Percentiles rank a stretch among this genome's conserved stretches.
phyloP scores from a whole-genome alignment of 1,284 basidiomycete genomes.

The Leccinum insolens region DNA sequence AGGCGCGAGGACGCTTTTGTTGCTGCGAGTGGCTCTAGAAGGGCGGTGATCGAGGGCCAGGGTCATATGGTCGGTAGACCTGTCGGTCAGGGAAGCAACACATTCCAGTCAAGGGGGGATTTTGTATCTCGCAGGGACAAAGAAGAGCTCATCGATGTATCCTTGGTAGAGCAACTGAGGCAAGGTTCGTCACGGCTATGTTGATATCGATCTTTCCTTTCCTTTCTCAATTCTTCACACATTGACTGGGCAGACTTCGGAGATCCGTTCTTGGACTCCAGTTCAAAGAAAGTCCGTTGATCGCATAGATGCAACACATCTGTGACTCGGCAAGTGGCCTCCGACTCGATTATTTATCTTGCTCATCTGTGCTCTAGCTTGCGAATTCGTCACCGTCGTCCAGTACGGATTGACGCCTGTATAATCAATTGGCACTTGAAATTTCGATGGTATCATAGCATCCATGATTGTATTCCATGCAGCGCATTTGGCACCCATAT shows the following conservation, averaged over 20 bases:
- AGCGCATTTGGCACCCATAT: background rate
- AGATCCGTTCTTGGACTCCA: constrained; percentile 47
- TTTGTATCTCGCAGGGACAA: constrained; percentile 34
- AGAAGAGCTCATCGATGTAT: constrained; percentile 45
- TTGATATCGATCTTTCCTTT: background rate
- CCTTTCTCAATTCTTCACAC: constrained; percentile 5
- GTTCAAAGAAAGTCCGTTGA: constrained; percentile 25
- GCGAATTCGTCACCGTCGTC: constrained; percentile 24
- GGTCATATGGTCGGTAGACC: constrained; percentile 17
- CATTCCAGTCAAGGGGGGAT: constrained; percentile 30
- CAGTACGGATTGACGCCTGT: background rate
- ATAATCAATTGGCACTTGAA: background rate
- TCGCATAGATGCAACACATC: background rate
- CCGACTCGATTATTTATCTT: constrained; percentile 12
- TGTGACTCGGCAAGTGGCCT: constrained; percentile 1
- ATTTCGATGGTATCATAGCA: constrained; percentile 6
- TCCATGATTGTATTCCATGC: constrained; percentile 8
- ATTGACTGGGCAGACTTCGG: constrained; percentile 41
- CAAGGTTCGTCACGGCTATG: constrained; percentile 33
- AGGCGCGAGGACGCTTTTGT: constrained; percentile 41
- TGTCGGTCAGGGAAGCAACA: constrained; percentile 24
- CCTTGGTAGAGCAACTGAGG: constrained; percentile 42
- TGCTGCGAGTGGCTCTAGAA: constrained; percentile 23
- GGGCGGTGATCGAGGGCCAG: constrained; percentile 29
- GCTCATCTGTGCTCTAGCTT: constrained; percentile 22